Base-by-base conservation (phyloP, 2,329 filamentous ascomycete species). In the Diaporthe sp. region DNA sequence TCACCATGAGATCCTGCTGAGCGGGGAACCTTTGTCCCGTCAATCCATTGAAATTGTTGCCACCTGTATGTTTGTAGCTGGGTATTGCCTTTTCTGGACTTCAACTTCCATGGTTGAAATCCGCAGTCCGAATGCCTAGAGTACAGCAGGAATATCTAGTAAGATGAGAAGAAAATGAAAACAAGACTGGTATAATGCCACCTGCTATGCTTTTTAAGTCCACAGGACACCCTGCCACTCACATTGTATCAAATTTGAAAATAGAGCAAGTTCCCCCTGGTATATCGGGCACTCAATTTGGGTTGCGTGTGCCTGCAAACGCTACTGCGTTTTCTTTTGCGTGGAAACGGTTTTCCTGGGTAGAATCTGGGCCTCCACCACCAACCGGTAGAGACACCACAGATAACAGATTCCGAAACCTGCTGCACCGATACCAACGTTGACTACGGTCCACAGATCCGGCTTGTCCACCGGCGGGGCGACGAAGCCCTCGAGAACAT, bases 401-500 rank as follows among this genome's bases (percentile, higher is more conserved):
- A 97, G 81, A 83, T 98, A 98, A 84, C 95, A 97, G 47, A 98
- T 85, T 0, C 90, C 90, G 82, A 98, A 99, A 0, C 95, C 97
- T 5, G 91, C 92, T 31, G 94, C 94, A 10, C 97, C 97, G 31
- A 98, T 85, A 25, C 95, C 92, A 12, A 97, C 95, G 81, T 99
- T 99, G 17, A 92, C 90, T 3, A 99, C 96, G 4, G 97, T 93
- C 96, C 96, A 99, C 1, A 99, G 86, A 85, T 99, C 97, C 0
- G 97, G 97, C 85, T 98, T 98, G 75, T 90, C 88, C 0, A 86
- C 80, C 6, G 96, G 96, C 20, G 96, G 92, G 13, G 84, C 77
- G 1, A 95, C 85, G 76, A 92, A 92, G 1, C 90, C 89, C 79
- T 98, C 95, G 0, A 92, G 86, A 17, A 94, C 84, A 83, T 99